Base-by-base conservation (phyloP, 2,329 filamentous ascomycete genomes). In the Fusarium burgessii region DNA sequence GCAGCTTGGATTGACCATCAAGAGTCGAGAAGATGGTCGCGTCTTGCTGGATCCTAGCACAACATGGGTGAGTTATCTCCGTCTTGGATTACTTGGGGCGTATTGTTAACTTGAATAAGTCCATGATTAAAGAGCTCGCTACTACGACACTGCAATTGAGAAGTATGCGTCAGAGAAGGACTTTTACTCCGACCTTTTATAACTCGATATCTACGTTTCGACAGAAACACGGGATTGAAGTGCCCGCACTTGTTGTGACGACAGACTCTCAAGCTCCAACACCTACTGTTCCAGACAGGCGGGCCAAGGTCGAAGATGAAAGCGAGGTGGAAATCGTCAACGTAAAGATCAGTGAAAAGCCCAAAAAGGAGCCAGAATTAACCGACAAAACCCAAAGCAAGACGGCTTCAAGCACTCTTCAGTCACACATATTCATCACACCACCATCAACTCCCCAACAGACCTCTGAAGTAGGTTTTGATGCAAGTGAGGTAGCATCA, bases 151-250 rank as follows among this genome's bases (percentile, higher is more conserved):
- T 71, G 2, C 59, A 71, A 13, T n/a, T 72, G 2, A 52, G 52
- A 23, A 66, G 68, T 18, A 72, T 71, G 68, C 33, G 66, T 1
- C 68, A 72, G n/a, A 56, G 59, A 10, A 50, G 68, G 5, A n/a
- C 23, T 3, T 72, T 41, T 5, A 69, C 59, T 0, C 4, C 55
- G 2, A 70, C 51, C 0, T 71, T 70, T 27, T 72, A 72, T 27
- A 71, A 50, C 27, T 58, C 59, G 1, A 49, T 40, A 52, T 29
- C 46, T 15, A 32, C 27, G 2, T 70, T 70, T 9, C 68, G 64
- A 9, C 33, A 43, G 20, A 52, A 35, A 11, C 64, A 69, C 7
- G 51, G 23, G 12, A 5, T n/a, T 9, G 14, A 40, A n/a, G 15
- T 11, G 3, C 13, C 15, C 6, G 10, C n/a, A 3, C 5, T 5